phyloP scores from a whole-genome alignment of 305 asterid species.

The Fraxinus xanthoxyloides region DNA sequence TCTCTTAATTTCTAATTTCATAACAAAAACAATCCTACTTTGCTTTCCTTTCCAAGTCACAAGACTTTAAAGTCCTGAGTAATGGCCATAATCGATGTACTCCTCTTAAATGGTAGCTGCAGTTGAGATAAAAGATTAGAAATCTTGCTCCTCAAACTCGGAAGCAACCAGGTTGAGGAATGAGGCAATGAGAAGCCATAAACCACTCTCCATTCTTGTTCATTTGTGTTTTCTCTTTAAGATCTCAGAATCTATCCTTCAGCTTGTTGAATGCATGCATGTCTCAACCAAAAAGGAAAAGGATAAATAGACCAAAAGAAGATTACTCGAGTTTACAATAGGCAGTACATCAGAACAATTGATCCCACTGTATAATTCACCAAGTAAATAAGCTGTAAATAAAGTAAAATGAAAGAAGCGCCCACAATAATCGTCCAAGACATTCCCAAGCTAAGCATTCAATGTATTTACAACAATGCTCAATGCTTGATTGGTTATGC shows the following conservation, averaged over 20 bases:
- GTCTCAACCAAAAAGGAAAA: not conserved
- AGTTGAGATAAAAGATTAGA: not conserved
- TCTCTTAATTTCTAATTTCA: constrained; percentile 2
- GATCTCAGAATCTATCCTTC: not conserved
- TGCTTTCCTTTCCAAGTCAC: not conserved
- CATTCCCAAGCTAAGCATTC: not conserved
- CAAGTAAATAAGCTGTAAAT: not conserved
- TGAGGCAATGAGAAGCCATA: not conserved
- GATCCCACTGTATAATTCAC: not conserved
- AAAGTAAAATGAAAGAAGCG: not conserved
- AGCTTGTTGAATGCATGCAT: constrained; percentile 2
- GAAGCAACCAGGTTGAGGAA: not conserved
- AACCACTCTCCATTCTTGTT: not conserved
- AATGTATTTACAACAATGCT: not conserved
- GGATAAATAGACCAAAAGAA: not conserved
- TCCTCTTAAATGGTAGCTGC: not conserved
- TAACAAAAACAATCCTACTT: not conserved
- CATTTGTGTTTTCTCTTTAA: not conserved
- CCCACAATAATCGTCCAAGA: not conserved
- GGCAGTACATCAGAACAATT: not conserved
- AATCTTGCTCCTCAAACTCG: not conserved
- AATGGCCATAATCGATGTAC: not conserved
- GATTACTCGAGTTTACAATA: not conserved
- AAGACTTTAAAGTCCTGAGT: not conserved
- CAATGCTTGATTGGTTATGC: constrained; percentile 2